These are phyloP conservation scores for Euphorbia lathyris DNA, from an alignment of 345 rosid genomes.

Conservation along the genomic window DNA sequence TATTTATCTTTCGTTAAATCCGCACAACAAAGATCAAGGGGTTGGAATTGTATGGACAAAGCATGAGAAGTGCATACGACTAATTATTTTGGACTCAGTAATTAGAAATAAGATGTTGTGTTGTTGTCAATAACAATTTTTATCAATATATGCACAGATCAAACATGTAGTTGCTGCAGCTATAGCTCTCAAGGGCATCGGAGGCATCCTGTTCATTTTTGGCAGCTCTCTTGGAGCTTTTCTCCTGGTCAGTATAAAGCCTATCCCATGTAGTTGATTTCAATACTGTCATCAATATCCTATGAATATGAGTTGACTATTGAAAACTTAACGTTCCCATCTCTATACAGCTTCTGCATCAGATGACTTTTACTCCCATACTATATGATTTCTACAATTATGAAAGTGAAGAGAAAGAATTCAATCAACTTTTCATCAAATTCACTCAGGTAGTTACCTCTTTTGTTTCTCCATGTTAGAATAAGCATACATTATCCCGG, in stretches of 20 bases:
- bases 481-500: neutral
- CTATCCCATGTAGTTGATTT: neutral
- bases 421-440: constrained; percentile 18
- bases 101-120: too few relatives aligned
- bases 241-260: constrained; percentile 53
- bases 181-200: constrained; percentile 54
- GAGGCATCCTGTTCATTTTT: constrained; percentile 67
- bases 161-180: constrained; percentile 19
- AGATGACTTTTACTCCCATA: constrained; percentile 13
- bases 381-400: constrained; percentile 31
- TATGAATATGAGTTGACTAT: too few relatives aligned
- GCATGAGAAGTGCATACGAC: too few relatives aligned
- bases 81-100: too few relatives aligned
- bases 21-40: too few relatives aligned
- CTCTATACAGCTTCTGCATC: constrained; percentile 17
- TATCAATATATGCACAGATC: neutral
- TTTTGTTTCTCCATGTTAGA: neutral
- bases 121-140: neutral
- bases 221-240: constrained; percentile 69
- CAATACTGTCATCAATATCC: neutral
- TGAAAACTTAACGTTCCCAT: neutral
- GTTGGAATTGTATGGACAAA: too few relatives aligned
- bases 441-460: constrained; percentile 19
- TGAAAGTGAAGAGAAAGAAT: constrained; percentile 7
- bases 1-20: too few relatives aligned